Percentiles rank a stretch among this genome's conserved stretches.
phyloP scores from a whole-genome alignment of 352 stramenopile species.

The Phytophthora tentaculata region DNA sequence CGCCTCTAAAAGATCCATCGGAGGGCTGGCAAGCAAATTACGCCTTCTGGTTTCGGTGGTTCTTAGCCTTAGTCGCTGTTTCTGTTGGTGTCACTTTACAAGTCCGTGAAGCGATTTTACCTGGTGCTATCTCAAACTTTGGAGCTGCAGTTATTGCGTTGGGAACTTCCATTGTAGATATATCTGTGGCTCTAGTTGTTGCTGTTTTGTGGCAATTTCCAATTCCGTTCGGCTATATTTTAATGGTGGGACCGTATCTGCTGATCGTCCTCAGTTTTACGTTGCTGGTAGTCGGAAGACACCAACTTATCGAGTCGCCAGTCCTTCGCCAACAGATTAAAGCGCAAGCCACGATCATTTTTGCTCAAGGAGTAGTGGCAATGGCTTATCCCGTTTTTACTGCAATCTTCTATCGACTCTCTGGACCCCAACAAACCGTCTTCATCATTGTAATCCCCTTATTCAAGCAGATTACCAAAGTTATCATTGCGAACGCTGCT shows the following conservation, averaged over 20 bases:
- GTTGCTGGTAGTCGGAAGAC: constrained; percentile 9
- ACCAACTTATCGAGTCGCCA: not conserved
- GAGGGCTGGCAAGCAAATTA: constrained; percentile 30
- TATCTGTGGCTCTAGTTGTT: constrained; percentile 8
- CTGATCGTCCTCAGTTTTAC: constrained; percentile 13
- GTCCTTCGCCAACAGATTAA: constrained; percentile 17
- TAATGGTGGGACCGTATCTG: constrained; percentile 17
- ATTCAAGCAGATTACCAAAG: constrained; percentile 29
- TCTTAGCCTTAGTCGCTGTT: constrained; percentile 16
- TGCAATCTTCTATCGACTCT: constrained; percentile 15
- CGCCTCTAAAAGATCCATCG: not conserved
- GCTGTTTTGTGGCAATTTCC: constrained; percentile 24
- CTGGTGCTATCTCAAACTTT: constrained; percentile 9
- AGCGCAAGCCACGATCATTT: constrained; percentile 16
- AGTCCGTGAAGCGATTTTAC: constrained; percentile 18
- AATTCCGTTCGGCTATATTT: constrained; percentile 28
- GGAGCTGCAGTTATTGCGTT: constrained; percentile 4
- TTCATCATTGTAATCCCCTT: constrained; percentile 19
- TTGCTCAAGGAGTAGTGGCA: constrained; percentile 17
- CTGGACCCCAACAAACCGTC: constrained; percentile 6
- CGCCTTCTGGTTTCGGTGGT: constrained; percentile 25
- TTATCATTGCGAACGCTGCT: constrained; percentile 21
- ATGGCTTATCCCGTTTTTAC: constrained; percentile 29
- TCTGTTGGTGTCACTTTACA: constrained; percentile 13
- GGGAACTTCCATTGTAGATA: constrained; percentile 10